phyloP scores from a whole-genome alignment of 2,329 filamentous ascomycete species.

The Helotiales sp. region DNA sequence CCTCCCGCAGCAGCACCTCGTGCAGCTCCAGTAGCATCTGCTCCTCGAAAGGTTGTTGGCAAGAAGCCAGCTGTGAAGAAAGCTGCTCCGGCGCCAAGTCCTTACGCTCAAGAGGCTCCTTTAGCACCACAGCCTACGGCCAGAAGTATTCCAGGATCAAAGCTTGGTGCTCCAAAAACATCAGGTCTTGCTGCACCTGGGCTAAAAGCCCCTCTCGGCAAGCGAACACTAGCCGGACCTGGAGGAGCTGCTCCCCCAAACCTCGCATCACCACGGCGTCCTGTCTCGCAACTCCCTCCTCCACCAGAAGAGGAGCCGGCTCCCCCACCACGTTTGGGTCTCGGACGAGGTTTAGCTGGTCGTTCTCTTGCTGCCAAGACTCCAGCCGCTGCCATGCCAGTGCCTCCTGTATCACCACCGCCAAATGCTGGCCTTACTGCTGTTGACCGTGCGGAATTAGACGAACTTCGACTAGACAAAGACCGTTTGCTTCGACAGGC shows the following conservation, averaged over 20 bases:
- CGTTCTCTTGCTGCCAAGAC: conserved; percentile 80
- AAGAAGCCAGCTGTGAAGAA: conserved; percentile 47
- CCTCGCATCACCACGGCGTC: conserved; percentile 48
- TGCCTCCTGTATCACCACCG: conserved; percentile 56
- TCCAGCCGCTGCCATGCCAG: conserved; percentile 49
- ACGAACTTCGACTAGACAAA: conserved; percentile 82
- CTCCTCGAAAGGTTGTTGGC: conserved; percentile 44
- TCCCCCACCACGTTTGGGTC: conserved; percentile 31
- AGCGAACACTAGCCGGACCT: conserved; percentile 51
- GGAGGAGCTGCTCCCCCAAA: conserved; percentile 38
- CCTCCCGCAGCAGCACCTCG: conserved; percentile 60
- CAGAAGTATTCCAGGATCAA: conserved; percentile 48
- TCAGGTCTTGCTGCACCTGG: conserved; percentile 44
- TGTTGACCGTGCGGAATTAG: conserved; percentile 88
- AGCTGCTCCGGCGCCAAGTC: conserved; percentile 44
- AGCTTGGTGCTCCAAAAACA: conserved; percentile 56
- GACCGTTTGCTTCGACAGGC: conserved; percentile 73
- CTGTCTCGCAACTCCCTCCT: conserved; percentile 45
- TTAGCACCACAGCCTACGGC: conserved; percentile 59
- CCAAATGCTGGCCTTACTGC: conserved; percentile 67
- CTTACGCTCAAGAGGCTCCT: conserved; percentile 51
- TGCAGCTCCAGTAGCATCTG: conserved; percentile 43
- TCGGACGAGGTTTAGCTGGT: conserved; percentile 72
- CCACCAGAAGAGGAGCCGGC: conserved; percentile 45
- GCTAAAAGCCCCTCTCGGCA: conserved; percentile 59